phyloP scores from a whole-genome alignment of 257 asterid genomes.

The Solanum tarapatanum region DNA sequence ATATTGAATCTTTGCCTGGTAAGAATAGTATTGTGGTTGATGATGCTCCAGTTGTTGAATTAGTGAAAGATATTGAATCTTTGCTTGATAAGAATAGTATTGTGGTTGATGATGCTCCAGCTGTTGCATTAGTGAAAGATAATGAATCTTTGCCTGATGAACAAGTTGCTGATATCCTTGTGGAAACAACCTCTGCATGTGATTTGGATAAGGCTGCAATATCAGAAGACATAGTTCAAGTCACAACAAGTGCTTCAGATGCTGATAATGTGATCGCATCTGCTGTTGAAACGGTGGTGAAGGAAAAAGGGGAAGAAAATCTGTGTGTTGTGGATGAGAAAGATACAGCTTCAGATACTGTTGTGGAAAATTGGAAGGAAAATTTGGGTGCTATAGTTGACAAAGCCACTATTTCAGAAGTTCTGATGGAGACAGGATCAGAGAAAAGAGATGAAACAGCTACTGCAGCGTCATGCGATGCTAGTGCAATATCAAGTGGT shows the following conservation, averaged over 20 bases:
- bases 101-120: constrained; percentile 8
- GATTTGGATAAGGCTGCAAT: constrained; percentile 11
- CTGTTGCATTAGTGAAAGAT: constrained; percentile 11
- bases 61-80: constrained; percentile 13
- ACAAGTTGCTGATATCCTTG: constrained; percentile 9
- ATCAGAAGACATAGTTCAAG: constrained; percentile 8
- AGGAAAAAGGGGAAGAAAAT: neutral
- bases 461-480: neutral
- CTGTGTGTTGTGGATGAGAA: neutral
- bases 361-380: neutral
- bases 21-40: neutral
- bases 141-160: constrained; percentile 16
- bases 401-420: neutral
- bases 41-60: constrained; percentile 11
- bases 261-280: neutral
- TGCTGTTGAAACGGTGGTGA: neutral
- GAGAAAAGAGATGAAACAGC: constrained; percentile 1
- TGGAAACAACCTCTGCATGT: constrained; percentile 4
- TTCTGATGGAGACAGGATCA: neutral
- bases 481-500: neutral
- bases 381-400: neutral
- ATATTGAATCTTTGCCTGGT: constrained; percentile 13
- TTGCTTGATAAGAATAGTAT: constrained; percentile 1
- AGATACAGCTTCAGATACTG: neutral
- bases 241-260: neutral